Conservation (phyloP, 805 yeast genomes). For the Clavispora phyllophila region DNA sequence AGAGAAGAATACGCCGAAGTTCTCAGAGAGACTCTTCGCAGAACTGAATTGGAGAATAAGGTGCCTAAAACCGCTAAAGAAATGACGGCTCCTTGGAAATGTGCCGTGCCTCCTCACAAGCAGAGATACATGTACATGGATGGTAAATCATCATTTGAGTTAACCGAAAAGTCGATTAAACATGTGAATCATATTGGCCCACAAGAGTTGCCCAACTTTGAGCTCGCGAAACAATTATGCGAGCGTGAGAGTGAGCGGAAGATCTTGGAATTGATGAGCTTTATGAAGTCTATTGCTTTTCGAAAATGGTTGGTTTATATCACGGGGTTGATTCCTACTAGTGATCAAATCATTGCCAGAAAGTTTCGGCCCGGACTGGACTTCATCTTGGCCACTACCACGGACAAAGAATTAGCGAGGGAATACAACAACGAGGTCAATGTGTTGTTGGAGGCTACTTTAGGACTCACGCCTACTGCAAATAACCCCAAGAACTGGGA, state of each 20-base stretch:
- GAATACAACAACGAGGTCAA: slow-evolving; percentile 30
- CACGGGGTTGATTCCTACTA: slow-evolving; percentile 57
- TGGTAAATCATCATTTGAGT: slow-evolving; percentile 42
- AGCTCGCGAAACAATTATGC: slow-evolving; percentile 20
- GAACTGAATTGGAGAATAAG: slow-evolving; percentile 53
- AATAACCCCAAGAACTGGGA: slow-evolving; percentile 66
- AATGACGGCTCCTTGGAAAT: slow-evolving; percentile 72
- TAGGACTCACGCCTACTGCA: slow-evolving; percentile 70
- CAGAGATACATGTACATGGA: slow-evolving; percentile 82
- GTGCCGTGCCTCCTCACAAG: slow-evolving; percentile 92
- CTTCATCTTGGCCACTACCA: slow-evolving; percentile 80
- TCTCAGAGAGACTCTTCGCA: slow-evolving; percentile 46
- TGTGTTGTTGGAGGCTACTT: slow-evolving; percentile 68
- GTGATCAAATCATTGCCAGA: slow-evolving; percentile 68
- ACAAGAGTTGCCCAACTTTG: slow-evolving; percentile 56
- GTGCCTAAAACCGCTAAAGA: slow-evolving; percentile 56
- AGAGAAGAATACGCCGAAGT: slow-evolving; percentile 46
- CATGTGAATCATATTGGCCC: slow-evolving; percentile 32
- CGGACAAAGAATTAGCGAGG: slow-evolving; percentile 35
- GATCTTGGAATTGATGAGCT: slow-evolving; percentile 50
- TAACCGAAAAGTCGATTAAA: slow-evolving; percentile 29
- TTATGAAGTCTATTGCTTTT: slow-evolving; percentile 60
- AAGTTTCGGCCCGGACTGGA: slow-evolving; percentile 95
- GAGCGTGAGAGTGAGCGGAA: slow-evolving; percentile 26
- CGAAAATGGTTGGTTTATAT: slow-evolving; percentile 62